Conservation (phyloP, 441 rosid species). For the Populus hybrid region DNA sequence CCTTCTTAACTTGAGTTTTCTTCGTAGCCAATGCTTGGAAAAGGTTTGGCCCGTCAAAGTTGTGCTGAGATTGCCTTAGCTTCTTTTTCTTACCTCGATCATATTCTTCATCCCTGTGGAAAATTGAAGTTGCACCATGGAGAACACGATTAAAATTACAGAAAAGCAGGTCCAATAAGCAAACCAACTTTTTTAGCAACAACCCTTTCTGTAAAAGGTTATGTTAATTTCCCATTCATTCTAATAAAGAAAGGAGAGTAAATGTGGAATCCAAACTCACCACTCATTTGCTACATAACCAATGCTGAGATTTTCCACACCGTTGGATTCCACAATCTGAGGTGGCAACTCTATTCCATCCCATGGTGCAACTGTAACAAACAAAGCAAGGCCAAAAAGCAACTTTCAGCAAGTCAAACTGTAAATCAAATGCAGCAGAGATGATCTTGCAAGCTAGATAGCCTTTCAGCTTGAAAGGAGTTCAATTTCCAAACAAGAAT, state of each 20-base stretch:
- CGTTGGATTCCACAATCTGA: constrained; percentile 30
- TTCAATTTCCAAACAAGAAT: neutral
- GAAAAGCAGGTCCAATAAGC: neutral
- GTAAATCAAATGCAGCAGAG: neutral
- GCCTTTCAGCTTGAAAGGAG: neutral
- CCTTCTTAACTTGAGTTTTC: constrained; percentile 43
- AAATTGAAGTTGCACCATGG: constrained; percentile 11
- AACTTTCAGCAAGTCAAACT: neutral
- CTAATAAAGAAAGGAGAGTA: neutral
- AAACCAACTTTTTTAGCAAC: neutral
- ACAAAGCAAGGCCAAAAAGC: constrained; percentile 13
- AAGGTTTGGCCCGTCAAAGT: constrained; percentile 60
- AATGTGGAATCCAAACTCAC: constrained; percentile 41
- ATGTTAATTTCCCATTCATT: neutral
- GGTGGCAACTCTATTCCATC: constrained; percentile 46
- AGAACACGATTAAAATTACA: neutral
- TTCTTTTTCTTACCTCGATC: constrained; percentile 90
- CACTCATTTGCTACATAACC: constrained; percentile 88
- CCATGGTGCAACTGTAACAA: constrained; percentile 75
- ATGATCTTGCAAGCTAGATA: neutral
- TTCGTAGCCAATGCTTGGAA: constrained; percentile 68
- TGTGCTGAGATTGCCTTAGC: constrained; percentile 43
- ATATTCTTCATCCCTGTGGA: constrained; percentile 85
- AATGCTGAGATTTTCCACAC: constrained; percentile 31
- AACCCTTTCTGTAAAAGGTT: neutral